Evolutionary conservation across 805 yeast species (phyloP).

Genomic region (Ogataea wickerhamii): DNA sequence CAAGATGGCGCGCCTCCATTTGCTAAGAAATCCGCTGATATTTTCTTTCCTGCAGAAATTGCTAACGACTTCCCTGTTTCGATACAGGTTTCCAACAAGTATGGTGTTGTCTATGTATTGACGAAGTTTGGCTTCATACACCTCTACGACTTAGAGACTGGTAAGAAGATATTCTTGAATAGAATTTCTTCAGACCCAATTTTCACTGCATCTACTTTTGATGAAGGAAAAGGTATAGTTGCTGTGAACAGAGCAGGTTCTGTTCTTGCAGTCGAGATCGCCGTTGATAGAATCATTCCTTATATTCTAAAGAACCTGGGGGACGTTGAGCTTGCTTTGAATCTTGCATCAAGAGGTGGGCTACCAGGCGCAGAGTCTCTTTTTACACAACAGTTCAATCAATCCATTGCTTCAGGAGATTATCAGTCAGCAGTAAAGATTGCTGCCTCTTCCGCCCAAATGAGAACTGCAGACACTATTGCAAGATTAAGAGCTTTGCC

Average conservation of each 20-base stretch:
- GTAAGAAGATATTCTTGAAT: conserved; percentile 88
- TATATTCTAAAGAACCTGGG: conserved; percentile 83
- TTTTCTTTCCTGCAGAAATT: conserved; percentile 96
- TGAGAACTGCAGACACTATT: conserved; percentile 93
- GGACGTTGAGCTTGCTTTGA: conserved; percentile 80
- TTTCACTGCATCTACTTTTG: conserved; percentile 78
- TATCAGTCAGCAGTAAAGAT: conserved; percentile 92
- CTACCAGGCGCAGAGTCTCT: conserved; percentile 95
- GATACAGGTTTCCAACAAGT: conserved; percentile 77
- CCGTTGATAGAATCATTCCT: conserved; percentile 81
- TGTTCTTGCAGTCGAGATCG: conserved; percentile 86
- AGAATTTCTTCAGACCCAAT: conserved; percentile 95
- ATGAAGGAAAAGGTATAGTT: conserved; percentile 75
- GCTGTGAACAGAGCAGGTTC: conserved; percentile 95
- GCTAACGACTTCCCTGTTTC: conserved; percentile 95
- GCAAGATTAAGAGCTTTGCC: conserved; percentile 87
- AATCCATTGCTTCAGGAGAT: conserved; percentile 77
- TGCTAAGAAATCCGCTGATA: conserved; percentile 84
- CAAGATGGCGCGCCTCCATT: conserved; percentile 78
- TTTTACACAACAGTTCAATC: conserved; percentile 88
- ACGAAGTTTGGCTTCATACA: conserved; percentile 97
- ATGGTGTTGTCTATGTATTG: conserved; percentile 82
- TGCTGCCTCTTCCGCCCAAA: conserved; percentile 90
- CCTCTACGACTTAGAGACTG: conserved; percentile 89
- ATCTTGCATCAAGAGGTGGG: conserved; percentile 92